Evolutionary conservation across 345 rosid species (phyloP).

Genomic region (Dimocarpus longan): DNA sequence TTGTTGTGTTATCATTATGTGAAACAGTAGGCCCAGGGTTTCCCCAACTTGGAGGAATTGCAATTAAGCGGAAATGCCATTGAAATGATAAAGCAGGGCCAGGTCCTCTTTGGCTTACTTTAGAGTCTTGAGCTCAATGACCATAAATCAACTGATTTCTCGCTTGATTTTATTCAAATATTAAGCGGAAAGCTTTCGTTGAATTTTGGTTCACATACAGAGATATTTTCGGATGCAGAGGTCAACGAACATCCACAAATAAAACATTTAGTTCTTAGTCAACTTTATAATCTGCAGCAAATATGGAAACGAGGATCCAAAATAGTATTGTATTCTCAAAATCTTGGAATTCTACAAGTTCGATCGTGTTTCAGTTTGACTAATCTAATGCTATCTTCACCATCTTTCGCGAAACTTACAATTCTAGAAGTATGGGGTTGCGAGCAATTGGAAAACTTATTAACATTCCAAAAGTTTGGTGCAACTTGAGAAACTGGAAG

Average conservation of each 20-base stretch:
- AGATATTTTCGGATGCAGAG: constrained; percentile 10
- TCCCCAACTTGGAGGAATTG: constrained; percentile 18
- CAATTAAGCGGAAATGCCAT: neutral
- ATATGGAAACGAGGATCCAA: neutral
- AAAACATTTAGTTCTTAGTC: constrained; percentile 2
- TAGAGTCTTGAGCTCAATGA: constrained; percentile 11
- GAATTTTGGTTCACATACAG: neutral
- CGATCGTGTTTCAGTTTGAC: neutral
- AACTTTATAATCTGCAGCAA: neutral
- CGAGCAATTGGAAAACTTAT: neutral
- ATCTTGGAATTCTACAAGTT: neutral
- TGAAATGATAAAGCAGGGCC: constrained; percentile 1
- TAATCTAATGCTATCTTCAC: neutral
- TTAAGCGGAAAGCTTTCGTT: neutral
- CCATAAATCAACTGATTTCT: neutral
- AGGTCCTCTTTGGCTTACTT: constrained; percentile 5
- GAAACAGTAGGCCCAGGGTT: neutral
- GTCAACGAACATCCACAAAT: neutral
- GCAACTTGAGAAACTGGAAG: neutral
- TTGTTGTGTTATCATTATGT: too few species aligned
- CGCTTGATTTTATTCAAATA: neutral
- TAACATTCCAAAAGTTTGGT: neutral
- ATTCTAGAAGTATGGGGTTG: neutral
- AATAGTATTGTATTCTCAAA: neutral
- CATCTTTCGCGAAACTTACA: neutral